Evolutionary conservation across 768 basidiomycete species (phyloP).

Genomic region (Mycena filopes): DNA sequence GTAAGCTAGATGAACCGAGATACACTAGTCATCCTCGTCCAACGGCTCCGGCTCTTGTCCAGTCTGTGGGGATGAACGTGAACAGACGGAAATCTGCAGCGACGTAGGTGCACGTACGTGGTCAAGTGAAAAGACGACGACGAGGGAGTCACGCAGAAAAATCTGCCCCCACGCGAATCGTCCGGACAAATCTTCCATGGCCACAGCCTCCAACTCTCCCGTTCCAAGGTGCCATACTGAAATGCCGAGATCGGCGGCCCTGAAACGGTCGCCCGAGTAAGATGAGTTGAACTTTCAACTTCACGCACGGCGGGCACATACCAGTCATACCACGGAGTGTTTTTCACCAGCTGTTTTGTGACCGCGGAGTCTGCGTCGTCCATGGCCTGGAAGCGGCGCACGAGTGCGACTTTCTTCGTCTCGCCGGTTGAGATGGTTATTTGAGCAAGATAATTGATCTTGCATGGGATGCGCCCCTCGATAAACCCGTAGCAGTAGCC

Average conservation of each 20-base stretch:
- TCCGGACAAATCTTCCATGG: too few species aligned
- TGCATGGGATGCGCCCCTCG: background rate
- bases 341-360: background rate
- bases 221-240: background rate
- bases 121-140: too few species aligned
- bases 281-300: background rate
- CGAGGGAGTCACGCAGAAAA: too few species aligned
- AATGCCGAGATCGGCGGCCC: background rate
- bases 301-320: background rate
- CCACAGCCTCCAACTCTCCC: too few species aligned
- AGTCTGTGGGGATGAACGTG: too few species aligned
- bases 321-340: background rate
- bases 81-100: too few species aligned
- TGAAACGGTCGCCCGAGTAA: background rate
- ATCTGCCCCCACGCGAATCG: too few species aligned
- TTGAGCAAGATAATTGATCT: background rate
- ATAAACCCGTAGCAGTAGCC: slow-evolving; percentile 1
- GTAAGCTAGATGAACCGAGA: too few species aligned
- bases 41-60: too few species aligned
- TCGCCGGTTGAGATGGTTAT: background rate
- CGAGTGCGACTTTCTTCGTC: background rate
- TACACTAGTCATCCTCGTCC: too few species aligned
- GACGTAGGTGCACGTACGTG: too few species aligned
- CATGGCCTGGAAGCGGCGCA: background rate
- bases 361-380: too few species aligned